These are phyloP conservation scores for Ogataea philodendri DNA, from an alignment of 805 yeast genomes.

Conservation along the genomic window DNA sequence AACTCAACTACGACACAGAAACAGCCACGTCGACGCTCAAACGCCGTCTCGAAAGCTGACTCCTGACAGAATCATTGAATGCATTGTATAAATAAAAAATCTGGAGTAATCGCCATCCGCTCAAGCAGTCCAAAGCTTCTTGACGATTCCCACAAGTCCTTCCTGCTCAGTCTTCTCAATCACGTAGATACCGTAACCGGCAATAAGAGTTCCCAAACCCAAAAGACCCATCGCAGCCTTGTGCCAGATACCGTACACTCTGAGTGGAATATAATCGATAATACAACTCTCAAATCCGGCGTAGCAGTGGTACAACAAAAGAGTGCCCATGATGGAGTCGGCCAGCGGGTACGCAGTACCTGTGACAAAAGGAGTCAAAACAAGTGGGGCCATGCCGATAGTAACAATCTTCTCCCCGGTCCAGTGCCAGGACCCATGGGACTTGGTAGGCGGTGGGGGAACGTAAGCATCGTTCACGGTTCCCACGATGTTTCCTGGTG, in stretches of 20 bases:
- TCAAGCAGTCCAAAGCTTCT: conserved; percentile 36
- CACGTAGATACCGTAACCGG: conserved; percentile 68
- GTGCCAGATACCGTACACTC: conserved; percentile 70
- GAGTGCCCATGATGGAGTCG: conserved; percentile 56
- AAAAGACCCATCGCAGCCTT: conserved; percentile 57
- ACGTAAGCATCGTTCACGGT: conserved; percentile 71
- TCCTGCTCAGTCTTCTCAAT: conserved; percentile 64
- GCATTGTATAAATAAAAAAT: conserved; percentile 8
- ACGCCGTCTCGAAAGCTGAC: conserved; percentile 11
- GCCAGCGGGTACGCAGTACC: conserved; percentile 51
- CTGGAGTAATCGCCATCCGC: not conserved
- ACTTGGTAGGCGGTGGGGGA: conserved; percentile 51
- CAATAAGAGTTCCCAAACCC: conserved; percentile 60
- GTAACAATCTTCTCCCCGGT: conserved; percentile 62
- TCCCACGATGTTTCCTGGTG: conserved; percentile 72
- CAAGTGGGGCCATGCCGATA: conserved; percentile 60
- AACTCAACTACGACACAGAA: conserved; percentile 1
- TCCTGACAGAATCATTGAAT: no score
- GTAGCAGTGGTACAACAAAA: conserved; percentile 60
- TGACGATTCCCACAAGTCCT: conserved; percentile 51
- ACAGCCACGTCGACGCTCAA: conserved; percentile 4
- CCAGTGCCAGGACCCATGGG: conserved; percentile 76
- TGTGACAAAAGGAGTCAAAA: conserved; percentile 57
- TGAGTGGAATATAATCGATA: conserved; percentile 70
- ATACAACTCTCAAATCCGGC: conserved; percentile 78